phyloP scores from a whole-genome alignment of 2,329 filamentous ascomycete species.

The Ophiocordyceps camponoti-saundersi region DNA sequence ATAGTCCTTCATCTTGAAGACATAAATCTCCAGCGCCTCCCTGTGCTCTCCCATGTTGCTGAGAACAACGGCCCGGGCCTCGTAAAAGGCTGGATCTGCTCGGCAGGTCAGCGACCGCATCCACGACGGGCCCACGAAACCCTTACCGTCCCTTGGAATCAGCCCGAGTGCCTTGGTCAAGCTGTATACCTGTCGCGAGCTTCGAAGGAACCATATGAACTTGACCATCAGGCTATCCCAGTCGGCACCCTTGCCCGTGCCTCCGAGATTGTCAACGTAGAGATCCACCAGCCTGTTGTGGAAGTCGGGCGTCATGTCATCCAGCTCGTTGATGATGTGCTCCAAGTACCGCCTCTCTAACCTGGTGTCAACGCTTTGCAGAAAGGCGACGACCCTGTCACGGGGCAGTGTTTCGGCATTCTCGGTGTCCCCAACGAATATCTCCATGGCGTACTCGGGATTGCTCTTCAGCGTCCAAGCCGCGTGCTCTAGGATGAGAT shows the following conservation, averaged over 20 bases:
- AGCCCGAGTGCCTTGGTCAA: constrained; percentile 58
- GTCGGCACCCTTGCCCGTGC: constrained; percentile 23
- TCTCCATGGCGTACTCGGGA: constrained; percentile 68
- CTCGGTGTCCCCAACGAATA: constrained; percentile 85
- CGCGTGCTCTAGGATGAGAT: constrained; percentile 80
- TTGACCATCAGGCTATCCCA: constrained; percentile 44
- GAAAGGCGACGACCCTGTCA: constrained; percentile 55
- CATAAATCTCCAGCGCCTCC: constrained; percentile 92
- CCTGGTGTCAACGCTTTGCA: constrained; percentile 48
- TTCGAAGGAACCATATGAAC: constrained; percentile 58
- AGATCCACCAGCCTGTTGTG: constrained; percentile 72
- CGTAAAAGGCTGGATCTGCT: constrained; percentile 68
- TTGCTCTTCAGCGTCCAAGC: constrained; percentile 69
- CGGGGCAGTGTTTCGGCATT: constrained; percentile 84
- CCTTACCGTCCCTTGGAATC: constrained; percentile 62
- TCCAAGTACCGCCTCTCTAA: constrained; percentile 76
- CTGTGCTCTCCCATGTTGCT: constrained; percentile 93
- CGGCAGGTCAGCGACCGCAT: not conserved
- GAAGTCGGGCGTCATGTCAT: constrained; percentile 70
- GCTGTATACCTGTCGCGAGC: constrained; percentile 61
- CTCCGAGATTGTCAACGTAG: constrained; percentile 38
- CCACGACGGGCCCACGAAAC: too few species aligned
- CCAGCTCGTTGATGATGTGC: constrained; percentile 75
- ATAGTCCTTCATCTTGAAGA: constrained; percentile 81
- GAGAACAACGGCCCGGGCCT: constrained; percentile 76